These are phyloP conservation scores for Ogataea trehaloabstinens DNA, from an alignment of 805 yeast genomes.

Conservation along the genomic window DNA sequence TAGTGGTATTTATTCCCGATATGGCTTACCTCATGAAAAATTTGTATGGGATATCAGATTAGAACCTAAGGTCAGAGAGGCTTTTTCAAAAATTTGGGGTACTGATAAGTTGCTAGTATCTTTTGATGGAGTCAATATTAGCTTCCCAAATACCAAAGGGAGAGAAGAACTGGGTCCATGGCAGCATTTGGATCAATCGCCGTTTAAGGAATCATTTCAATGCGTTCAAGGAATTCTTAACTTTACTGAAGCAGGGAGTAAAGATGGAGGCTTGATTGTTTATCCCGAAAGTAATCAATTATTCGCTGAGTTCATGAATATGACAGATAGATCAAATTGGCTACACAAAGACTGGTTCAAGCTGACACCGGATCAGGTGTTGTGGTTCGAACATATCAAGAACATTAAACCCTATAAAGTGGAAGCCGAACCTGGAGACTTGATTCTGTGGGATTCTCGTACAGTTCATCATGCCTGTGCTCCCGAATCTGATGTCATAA, in stretches of 20 bases:
- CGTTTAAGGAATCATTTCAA: slow-evolving; percentile 27
- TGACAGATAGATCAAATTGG: slow-evolving; percentile 20
- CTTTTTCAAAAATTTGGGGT: slow-evolving; percentile 31
- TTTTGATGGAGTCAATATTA: slow-evolving; percentile 32
- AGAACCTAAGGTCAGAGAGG: slow-evolving; percentile 28
- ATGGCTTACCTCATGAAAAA: slow-evolving; percentile 30
- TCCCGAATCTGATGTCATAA: slow-evolving; percentile 20
- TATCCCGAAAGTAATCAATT: slow-evolving; percentile 24
- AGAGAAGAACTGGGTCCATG: slow-evolving; percentile 19
- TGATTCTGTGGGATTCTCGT: slow-evolving; percentile 35
- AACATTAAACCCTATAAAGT: slow-evolving; percentile 29
- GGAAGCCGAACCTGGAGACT: slow-evolving; percentile 33
- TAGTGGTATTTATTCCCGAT: slow-evolving; percentile 14
- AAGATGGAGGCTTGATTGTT: slow-evolving; percentile 34
- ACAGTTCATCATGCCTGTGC: slow-evolving; percentile 29
- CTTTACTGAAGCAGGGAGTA: slow-evolving; percentile 19
- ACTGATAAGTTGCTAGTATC: slow-evolving; percentile 34
- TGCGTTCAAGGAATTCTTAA: slow-evolving; percentile 36
- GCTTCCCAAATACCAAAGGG: slow-evolving; percentile 26
- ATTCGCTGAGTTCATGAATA: slow-evolving; percentile 24
- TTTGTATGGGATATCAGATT: slow-evolving; percentile 34
- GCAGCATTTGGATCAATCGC: slow-evolving; percentile 37
- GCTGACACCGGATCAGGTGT: slow-evolving; percentile 16
- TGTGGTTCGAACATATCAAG: slow-evolving; percentile 8
- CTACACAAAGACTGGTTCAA: slow-evolving; percentile 15